Evolutionary conservation across 768 basidiomycete genomes (phyloP), one percentile per base, ranked within the genome.

Genomic region (Suillus fuscotomentosus): DNA sequence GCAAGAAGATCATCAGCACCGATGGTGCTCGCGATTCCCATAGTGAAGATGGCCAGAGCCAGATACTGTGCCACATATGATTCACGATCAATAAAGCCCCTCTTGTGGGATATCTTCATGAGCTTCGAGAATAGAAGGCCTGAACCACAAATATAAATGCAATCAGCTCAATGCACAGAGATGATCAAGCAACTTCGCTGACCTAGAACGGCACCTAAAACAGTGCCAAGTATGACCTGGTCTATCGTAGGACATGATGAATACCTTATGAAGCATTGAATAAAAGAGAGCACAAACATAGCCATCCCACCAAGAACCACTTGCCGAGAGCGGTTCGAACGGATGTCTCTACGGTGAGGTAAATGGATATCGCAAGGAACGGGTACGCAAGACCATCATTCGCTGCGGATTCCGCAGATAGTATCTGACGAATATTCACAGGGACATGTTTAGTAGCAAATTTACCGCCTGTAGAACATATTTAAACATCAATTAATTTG

Each of bases 331-430:
- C 94, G 11, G 81, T 81, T 0, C 80, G 76, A 15, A 78, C 81
- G 3, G 88, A 84, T 0, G 82, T 71, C 67, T 97, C 93, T 5
- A 94, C 68, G 11, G 88, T 89, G 54, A 99, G 81, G 74, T 97
- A 98, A 11, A 99, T 82, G 3, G 96, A 87, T 60, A 99, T 82
- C 34, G 86, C 85, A 62, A 98, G 81, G 74, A 98, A 98, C 0
- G 95, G 95, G 74, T 96, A 97, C 2, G 96, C 95, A 15, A 98
- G 83, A 2, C 97, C 97, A 69, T 99, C 97, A 75, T 99, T 99
- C 8, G 93, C 89, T 0, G 96, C 97, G 6, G 92, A 92, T 76
- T 99, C 97, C 0, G 93, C 94, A 0, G 91, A 85, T 8, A 97
- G 80, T 50, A 97, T 82, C 27, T 87, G 89, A 36, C 96, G 87